Conservation (phyloP, 768 basidiomycete species). For the Floccularia luteovirens region DNA sequence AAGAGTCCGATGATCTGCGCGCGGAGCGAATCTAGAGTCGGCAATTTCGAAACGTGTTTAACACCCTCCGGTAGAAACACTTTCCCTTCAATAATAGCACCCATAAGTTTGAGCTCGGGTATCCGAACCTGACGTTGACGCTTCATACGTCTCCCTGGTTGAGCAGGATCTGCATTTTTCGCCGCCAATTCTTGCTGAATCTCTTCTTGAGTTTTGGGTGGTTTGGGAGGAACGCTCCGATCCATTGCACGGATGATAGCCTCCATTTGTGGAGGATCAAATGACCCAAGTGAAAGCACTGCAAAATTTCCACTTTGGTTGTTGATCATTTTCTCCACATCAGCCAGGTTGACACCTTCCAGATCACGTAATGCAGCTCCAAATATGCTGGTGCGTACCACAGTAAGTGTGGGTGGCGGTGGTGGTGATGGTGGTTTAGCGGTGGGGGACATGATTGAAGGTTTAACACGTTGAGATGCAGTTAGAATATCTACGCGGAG, state of each 20-base stretch:
- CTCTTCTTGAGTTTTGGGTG: conserved; percentile 43
- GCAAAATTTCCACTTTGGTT: conserved; percentile 56
- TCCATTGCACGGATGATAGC: conserved; percentile 62
- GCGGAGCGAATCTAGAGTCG: conserved; percentile 68
- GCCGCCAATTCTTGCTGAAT: conserved; percentile 39
- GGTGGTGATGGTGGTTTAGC: conserved; percentile 18
- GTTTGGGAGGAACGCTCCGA: conserved; percentile 55
- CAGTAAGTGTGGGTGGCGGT: conserved; percentile 46
- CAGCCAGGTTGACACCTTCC: conserved; percentile 37
- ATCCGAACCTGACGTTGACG: conserved; percentile 42
- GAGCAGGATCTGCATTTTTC: conserved; percentile 56
- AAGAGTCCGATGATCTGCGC: conserved; percentile 84
- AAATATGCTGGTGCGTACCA: conserved; percentile 74
- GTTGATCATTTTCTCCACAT: conserved; percentile 45
- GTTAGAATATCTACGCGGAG: conserved; percentile 62
- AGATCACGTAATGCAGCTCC: conserved; percentile 68
- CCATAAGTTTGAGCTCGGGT: conserved; percentile 69
- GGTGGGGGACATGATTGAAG: conserved; percentile 26
- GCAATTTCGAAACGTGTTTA: conserved; percentile 62
- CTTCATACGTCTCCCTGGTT: conserved; percentile 66
- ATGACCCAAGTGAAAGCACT: conserved; percentile 53
- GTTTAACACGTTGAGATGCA: conserved; percentile 40
- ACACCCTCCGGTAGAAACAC: conserved; percentile 57
- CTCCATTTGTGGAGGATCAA: conserved; percentile 68
- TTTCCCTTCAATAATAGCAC: conserved; percentile 72